Percentiles rank a stretch among this genome's conserved stretches.
Evolutionary conservation across 306 rosid genomes (phyloP).

Genomic region (Acmispon strigosus): DNA sequence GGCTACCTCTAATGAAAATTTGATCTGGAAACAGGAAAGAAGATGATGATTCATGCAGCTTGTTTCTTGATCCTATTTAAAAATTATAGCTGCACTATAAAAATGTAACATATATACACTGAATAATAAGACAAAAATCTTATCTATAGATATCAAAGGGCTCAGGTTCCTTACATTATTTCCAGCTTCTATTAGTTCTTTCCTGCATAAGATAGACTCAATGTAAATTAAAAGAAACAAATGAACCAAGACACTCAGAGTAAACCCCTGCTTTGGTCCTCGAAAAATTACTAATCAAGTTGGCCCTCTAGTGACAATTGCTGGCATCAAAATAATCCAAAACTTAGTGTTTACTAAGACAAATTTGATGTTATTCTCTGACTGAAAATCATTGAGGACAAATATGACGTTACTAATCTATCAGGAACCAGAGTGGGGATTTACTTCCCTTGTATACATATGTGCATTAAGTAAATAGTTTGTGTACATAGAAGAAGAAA

Average conservation of each 20-base stretch:
- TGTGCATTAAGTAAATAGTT: background rate
- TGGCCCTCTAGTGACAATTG: background rate
- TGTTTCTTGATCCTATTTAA: background rate
- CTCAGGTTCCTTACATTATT: conserved; percentile 47
- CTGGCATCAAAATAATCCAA: conserved; percentile 1
- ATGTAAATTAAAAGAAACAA: conserved; percentile 2
- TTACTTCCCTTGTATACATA: too few species aligned
- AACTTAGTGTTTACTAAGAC: background rate
- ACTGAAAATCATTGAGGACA: background rate
- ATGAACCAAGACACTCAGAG: background rate
- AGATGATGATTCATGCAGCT: background rate
- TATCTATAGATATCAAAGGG: conserved; percentile 2
- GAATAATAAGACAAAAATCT: background rate
- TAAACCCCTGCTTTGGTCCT: background rate
- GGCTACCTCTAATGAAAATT: background rate
- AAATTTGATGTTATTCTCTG: background rate
- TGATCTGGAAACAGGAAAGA: background rate
- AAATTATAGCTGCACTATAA: background rate
- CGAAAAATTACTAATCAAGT: conserved; percentile 8
- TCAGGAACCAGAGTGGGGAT: background rate
- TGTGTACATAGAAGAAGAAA: background rate
- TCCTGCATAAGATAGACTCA: conserved; percentile 38
- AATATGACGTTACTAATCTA: background rate
- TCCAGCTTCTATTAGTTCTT: conserved; percentile 38
- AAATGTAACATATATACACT: background rate